These are phyloP conservation scores for Scedosporium aurantiacum DNA, from an alignment of 2,329 filamentous ascomycete species.

Conservation along the genomic window DNA sequence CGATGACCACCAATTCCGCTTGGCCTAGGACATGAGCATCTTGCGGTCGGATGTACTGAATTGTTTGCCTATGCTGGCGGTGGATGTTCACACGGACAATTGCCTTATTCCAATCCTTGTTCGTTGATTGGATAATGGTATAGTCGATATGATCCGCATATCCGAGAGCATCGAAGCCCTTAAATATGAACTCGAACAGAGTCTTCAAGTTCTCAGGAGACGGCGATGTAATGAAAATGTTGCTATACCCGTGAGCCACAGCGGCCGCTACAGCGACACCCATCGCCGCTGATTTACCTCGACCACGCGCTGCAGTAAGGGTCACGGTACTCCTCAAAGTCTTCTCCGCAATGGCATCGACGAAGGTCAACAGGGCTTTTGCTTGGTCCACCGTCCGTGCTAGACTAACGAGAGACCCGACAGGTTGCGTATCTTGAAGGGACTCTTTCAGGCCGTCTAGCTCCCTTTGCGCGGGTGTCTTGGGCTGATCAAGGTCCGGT, in stretches of 20 bases:
- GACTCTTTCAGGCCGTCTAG: slow-evolving; percentile 80
- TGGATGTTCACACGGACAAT: slow-evolving; percentile 96
- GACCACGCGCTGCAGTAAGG: slow-evolving; percentile 83
- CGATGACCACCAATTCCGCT: slow-evolving; percentile 89
- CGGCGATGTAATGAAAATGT: slow-evolving; percentile 97
- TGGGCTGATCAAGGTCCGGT: slow-evolving; percentile 61
- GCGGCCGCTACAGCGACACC: slow-evolving; percentile 91
- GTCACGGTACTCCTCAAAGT: slow-evolving; percentile 88
- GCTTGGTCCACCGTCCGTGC: slow-evolving; percentile 91
- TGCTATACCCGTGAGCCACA: slow-evolving; percentile 92
- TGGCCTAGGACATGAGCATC: slow-evolving; percentile 92
- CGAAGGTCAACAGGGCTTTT: slow-evolving; percentile 91
- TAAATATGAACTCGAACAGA: slow-evolving; percentile 95
- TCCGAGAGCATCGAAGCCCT: slow-evolving; percentile 87
- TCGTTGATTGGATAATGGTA: slow-evolving; percentile 94
- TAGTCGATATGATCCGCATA: slow-evolving; percentile 96
- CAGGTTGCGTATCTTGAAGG: slow-evolving; percentile 71
- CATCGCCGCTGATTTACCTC: slow-evolving; percentile 92
- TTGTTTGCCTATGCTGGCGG: slow-evolving; percentile 88
- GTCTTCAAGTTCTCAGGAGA: slow-evolving; percentile 98
- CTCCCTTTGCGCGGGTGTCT: slow-evolving; percentile 61
- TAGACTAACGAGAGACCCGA: slow-evolving; percentile 73
- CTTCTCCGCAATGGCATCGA: slow-evolving; percentile 93
- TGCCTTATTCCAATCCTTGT: slow-evolving; percentile 97
- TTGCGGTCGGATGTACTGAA: slow-evolving; percentile 95